Percentiles rank a stretch among this genome's conserved stretches.
These are phyloP conservation scores for Thalassiosira mediterranea DNA, from an alignment of 352 stramenopile genomes.

Conservation along the genomic window DNA sequence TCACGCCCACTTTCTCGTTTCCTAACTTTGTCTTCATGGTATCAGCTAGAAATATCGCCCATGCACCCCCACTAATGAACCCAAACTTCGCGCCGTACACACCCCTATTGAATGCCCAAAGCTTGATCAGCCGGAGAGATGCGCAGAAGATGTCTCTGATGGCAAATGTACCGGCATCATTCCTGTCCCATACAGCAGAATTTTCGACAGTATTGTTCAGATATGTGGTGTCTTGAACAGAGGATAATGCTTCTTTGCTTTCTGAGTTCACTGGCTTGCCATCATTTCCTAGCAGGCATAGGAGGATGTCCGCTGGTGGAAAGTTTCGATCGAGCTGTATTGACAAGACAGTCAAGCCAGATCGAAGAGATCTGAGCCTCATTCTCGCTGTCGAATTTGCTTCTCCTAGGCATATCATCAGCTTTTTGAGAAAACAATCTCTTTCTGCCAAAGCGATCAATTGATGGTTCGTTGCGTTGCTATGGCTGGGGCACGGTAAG, in stretches of 20 bases:
- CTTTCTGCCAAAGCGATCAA: not conserved
- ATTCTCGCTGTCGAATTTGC: slow-evolving; percentile 8
- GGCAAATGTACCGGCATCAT: not conserved
- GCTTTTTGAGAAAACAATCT: not conserved
- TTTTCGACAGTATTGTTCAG: not conserved
- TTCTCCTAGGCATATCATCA: slow-evolving; percentile 6
- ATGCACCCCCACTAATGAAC: slow-evolving; percentile 33
- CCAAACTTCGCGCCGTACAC: slow-evolving; percentile 36
- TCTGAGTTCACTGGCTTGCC: slow-evolving; percentile 6
- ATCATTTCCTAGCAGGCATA: slow-evolving; percentile 13
- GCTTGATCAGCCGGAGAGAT: slow-evolving; percentile 34
- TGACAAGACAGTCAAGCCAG: slow-evolving; percentile 3
- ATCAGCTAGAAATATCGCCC: slow-evolving; percentile 27
- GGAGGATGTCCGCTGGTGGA: slow-evolving; percentile 22
- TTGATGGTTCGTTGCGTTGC: not conserved
- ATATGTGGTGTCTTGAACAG: not conserved
- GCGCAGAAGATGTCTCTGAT: slow-evolving; percentile 24
- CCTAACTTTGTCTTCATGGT: slow-evolving; percentile 11
- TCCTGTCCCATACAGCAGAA: slow-evolving; percentile 3
- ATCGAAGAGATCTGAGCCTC: slow-evolving; percentile 8
- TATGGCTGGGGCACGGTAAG: not conserved
- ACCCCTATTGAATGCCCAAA: slow-evolving; percentile 28
- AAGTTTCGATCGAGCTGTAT: slow-evolving; percentile 13
- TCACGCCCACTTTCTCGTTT: too few relatives aligned
- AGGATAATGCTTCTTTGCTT: slow-evolving; percentile 5